These are phyloP conservation scores for Aspergillus aculeatus DNA, from an alignment of 2,329 filamentous ascomycete species.

Conservation along the genomic window DNA sequence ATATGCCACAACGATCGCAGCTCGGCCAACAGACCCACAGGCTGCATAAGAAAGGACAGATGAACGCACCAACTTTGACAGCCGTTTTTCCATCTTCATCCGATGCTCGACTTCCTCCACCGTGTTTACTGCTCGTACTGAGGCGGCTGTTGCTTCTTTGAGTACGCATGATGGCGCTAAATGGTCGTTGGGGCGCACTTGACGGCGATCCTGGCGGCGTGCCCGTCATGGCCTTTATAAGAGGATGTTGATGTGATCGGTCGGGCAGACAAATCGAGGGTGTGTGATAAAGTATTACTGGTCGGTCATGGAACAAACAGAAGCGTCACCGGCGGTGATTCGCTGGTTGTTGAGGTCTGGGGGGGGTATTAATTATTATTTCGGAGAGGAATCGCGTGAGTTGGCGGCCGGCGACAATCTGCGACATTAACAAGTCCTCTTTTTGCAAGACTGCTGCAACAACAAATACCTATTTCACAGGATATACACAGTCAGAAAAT, in stretches of 20 bases:
- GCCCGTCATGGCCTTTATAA: constrained; percentile 55
- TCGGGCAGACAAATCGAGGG: constrained; percentile 12
- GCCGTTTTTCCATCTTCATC: constrained; percentile 89
- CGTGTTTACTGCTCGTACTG: constrained; percentile 73
- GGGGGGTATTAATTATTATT: constrained; percentile 5
- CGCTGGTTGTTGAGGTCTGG: neutral
- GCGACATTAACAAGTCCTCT: constrained; percentile 15
- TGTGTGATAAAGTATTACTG: constrained; percentile 9
- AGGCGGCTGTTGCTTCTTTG: constrained; percentile 79
- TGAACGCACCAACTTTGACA: constrained; percentile 87
- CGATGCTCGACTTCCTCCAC: constrained; percentile 75
- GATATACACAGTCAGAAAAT: constrained; percentile 2
- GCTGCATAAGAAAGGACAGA: neutral
- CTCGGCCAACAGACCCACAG: neutral
- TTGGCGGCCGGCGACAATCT: constrained; percentile 24
- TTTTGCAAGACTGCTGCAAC: constrained; percentile 5
- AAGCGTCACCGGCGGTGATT: constrained; percentile 19
- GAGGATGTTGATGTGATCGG: constrained; percentile 3
- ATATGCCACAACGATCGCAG: constrained; percentile 2
- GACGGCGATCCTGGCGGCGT: constrained; percentile 69
- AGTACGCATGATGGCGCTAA: constrained; percentile 77
- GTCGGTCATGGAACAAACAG: constrained; percentile 14
- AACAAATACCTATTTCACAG: constrained; percentile 1
- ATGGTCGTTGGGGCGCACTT: constrained; percentile 62
- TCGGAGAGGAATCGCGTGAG: constrained; percentile 15